Evolutionary conservation across 352 stramenopile species (phyloP).

Genomic region (Pythium guiyangense): DNA sequence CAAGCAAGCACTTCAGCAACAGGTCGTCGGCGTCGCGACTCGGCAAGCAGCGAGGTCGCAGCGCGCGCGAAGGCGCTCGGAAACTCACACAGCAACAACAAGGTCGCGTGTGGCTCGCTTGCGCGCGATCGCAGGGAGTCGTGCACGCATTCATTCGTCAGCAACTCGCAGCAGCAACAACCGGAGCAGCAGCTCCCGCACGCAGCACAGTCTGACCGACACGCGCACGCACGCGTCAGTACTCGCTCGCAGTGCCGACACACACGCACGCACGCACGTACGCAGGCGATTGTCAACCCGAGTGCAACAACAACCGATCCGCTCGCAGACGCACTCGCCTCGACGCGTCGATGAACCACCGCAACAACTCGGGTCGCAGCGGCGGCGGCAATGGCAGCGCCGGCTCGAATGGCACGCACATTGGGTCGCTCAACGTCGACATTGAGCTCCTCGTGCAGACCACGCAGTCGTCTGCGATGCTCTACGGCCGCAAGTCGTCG

Average conservation of each 20-base stretch:
- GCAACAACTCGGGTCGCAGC: conserved; percentile 6
- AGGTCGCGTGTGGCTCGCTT: not conserved
- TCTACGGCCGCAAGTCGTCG: conserved; percentile 52
- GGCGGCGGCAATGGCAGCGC: conserved; percentile 6
- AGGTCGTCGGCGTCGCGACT: too few species aligned
- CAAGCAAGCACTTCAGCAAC: not conserved
- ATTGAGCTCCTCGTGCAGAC: conserved; percentile 83
- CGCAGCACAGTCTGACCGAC: not conserved
- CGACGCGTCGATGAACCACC: conserved; percentile 10
- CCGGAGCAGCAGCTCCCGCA: not conserved
- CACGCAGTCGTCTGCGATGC: conserved; percentile 69
- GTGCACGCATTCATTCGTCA: not conserved
- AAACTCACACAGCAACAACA: not conserved
- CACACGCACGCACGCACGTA: not conserved
- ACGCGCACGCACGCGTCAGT: not conserved
- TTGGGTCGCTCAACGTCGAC: conserved; percentile 63
- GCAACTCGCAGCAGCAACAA: not conserved
- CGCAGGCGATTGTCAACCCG: not conserved
- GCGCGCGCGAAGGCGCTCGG: not conserved
- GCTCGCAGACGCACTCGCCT: not conserved
- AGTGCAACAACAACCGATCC: not conserved
- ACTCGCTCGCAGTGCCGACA: not conserved
- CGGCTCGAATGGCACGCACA: conserved; percentile 19
- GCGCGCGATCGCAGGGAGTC: not conserved
- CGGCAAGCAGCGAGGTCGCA: not conserved